Base-by-base conservation (phyloP, 176 grass and related monocot genomes). In the Hordeum marinum region DNA sequence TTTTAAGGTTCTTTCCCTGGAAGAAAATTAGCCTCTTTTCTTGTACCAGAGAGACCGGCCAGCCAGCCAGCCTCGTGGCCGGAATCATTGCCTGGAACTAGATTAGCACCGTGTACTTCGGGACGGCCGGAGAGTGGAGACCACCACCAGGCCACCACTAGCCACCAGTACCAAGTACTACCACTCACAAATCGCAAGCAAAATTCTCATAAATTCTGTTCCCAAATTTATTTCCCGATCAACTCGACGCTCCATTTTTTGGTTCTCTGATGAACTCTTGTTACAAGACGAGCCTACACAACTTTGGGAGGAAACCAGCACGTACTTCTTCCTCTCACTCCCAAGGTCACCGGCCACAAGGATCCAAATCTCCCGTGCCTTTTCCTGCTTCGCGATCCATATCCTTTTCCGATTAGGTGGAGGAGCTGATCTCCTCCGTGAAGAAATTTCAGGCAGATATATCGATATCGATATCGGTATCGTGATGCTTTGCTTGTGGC, bases 361-460 rank as follows among this genome's bases (percentile, higher is more conserved):
- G 74, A 66, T 23, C 71, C 12, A 18, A 39, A 26, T 21, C 11
- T 67, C 40, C 25, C 2, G 1, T 21, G 34, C 20, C 40, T 27
- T 80, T 64, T 6, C 1, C 0, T 5, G 54, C 54, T 9, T 4
- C 3, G 54, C 54, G 54, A 21, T 57, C 54, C 54, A 57, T 26
- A 36, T 11, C 18, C 7, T 34, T 15, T 24, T 75, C 61, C 62
- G 48, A 58, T 85, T 76, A 11, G 77, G 54, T 77, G 42, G 25
- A 50, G 69, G 12, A 8, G 18, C 52, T 57, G 2, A 3, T 83
- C 42, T 45, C 23, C 17, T 82, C 78, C 74, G 79, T 86, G 88
- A 67, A 86, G 79, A 83, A 86, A 82, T 78, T 34, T 64, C 24
- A 0, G 0, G 41, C 32, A 89, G 68, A 71, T 63, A n/a, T n/a